Evolutionary conservation across 2,329 filamentous ascomycete species (phyloP), one percentile per base, ranked within the genome.

Genomic region (Pestalotiopsis sp.): DNA sequence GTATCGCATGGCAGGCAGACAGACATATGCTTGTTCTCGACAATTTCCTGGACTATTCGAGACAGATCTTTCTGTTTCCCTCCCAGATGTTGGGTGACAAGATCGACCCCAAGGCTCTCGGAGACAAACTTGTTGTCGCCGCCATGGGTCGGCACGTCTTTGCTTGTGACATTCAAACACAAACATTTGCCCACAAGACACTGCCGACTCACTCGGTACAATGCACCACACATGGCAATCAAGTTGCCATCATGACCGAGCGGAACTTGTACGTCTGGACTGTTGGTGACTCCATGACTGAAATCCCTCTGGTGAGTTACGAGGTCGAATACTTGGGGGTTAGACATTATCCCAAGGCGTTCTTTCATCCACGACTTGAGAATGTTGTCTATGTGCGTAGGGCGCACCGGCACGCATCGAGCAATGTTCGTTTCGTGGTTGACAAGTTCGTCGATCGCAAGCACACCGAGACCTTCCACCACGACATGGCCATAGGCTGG

Each of bases 1-100:
- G 27, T 20, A 63, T 67, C 61, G 58, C 66, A 12, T 67, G 66
- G 66, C 57, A 63, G 20, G n/a, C 13, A 25, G 59, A 62, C 14
- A 62, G 23, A 6, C 58, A 67, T 45, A 63, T 38, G 3, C 14
- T 67, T 31, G 66, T 67, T 14, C 14, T 67, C 12, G 66, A 67
- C 31, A 20, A 38, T 39, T 14, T 67, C 13, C 66, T 12, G n/a
- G 41, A n/a, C 38, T 41, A 38, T 2, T 49, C 25, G 6, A n/a
- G 66, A 9, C 49, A 63, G 38, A 52, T 67, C 3, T 27, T 62
- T 23, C n/a, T 25, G 36, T 20, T 38, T n/a, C 59, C 66, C 57
- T 58, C 27, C 36, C 12, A 49, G 31, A 23, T 67, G 5, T 23
- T 57, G 20, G 66, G 59, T 11, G n/a, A 58, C 25, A 36, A 39